Conservation (phyloP, 108 stramenopile species). For the Conticribra guillardii region DNA sequence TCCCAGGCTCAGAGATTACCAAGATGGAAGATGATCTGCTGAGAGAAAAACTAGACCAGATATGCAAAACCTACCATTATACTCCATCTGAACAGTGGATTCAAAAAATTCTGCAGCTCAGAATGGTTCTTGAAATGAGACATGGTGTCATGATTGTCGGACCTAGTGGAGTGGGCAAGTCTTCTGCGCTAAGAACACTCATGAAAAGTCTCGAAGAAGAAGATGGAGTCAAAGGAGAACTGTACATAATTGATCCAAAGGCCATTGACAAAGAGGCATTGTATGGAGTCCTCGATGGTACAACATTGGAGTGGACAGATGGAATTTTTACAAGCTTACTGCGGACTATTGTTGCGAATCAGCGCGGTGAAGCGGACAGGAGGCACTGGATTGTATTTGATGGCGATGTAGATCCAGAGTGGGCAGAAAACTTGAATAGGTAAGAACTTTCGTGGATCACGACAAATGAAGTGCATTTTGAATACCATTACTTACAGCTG, state of each 20-base stretch:
- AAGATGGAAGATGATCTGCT: constrained; percentile 85
- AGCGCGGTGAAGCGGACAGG: constrained; percentile 91
- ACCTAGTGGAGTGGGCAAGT: constrained; percentile 85
- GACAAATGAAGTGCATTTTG: constrained; percentile 25
- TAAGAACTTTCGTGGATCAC: no score
- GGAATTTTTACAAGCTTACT: constrained; percentile 94
- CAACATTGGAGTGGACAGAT: constrained; percentile 99
- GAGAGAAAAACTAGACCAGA: constrained; percentile 60
- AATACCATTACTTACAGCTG: neutral
- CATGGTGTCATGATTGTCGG: constrained; percentile 98
- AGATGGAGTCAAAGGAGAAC: constrained; percentile 91
- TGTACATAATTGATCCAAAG: constrained; percentile 97
- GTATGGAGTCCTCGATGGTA: constrained; percentile 95
- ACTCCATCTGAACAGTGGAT: constrained; percentile 81
- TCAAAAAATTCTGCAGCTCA: constrained; percentile 96
- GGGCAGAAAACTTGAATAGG: constrained; percentile 86
- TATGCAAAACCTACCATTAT: constrained; percentile 67
- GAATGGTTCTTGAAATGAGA: constrained; percentile 93
- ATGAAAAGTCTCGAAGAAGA: constrained; percentile 80
- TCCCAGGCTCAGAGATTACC: constrained; percentile 83
- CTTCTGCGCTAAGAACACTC: constrained; percentile 77
- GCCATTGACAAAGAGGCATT: constrained; percentile 91
- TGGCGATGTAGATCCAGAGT: constrained; percentile 97
- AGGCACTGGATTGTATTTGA: constrained; percentile 97
- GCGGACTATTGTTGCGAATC: constrained; percentile 87